Base-by-base conservation (phyloP, 257 asterid species). In the Capsicum rhomboideum region DNA sequence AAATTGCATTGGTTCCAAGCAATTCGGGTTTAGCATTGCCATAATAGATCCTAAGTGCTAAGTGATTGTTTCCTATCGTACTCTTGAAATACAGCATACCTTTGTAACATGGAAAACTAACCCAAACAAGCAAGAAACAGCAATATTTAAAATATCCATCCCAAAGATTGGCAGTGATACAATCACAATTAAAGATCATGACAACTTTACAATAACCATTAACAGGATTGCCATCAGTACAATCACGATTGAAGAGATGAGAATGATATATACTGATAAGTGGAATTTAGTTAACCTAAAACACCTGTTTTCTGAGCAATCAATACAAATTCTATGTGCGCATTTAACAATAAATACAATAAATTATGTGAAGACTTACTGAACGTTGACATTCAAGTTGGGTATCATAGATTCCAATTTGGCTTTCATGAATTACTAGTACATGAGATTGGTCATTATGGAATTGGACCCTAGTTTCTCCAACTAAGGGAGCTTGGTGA, bases 401-500 rank as follows among this genome's bases (percentile, higher is more conserved):
- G 79, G 95, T 86, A 89, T 93, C 98, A 29, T 90, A 95, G 83
- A 93, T 82, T 23, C 97, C 92, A 40, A 95, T 90, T 85, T 95
- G 98, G 91, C 93, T 95, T 89, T 93, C 98, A 85, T 95, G 98
- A 84, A 91, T 91, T 54, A 93, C 98, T 54, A 95, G 88, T 37
- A 95, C 84, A 88, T 93, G 97, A 21, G 97, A 90, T 88, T 95
- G 98, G 91, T 93, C 92, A 85, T 93, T 93, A 85, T 92, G 97
- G 88, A 93, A 93, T 85, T 93, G 98, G 86, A 95, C 98, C 88
- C 90, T 91, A 72, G 98, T 93, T 86, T 95, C 98, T 85, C 97
- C 98, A 77, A 86, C 88, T 68, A 93, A 84, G 44, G 98, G 93
- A 86, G 92, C 52, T 64, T 87, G 72, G 75, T 87, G 94, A 82